Percentiles rank a stretch among this genome's conserved stretches.
Conservation (phyloP, 331 rosid species). For the Stylosanthes scabra region DNA sequence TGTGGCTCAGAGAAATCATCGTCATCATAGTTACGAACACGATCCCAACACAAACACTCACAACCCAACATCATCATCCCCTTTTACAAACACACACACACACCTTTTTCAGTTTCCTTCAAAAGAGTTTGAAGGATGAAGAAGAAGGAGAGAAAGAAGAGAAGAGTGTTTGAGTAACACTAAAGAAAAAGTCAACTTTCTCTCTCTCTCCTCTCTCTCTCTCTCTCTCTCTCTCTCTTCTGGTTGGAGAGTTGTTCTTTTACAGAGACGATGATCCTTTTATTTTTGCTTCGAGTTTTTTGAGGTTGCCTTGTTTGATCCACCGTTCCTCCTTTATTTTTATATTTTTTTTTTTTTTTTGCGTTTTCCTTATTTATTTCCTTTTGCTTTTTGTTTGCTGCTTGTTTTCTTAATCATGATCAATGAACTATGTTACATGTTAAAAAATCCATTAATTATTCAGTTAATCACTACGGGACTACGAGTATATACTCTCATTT, state of each 20-base stretch:
- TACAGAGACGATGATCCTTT: constrained; percentile 3
- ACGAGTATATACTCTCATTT: no score
- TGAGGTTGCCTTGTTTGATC: constrained; percentile 19
- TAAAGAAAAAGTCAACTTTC: constrained; percentile 24
- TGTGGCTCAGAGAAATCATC: constrained; percentile 45
- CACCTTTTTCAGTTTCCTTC: constrained; percentile 13
- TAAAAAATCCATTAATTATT: no score
- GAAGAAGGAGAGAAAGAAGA: no score
- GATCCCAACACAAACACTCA: constrained; percentile 66
- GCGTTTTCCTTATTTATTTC: neutral
- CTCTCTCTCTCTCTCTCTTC: neutral
- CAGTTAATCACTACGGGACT: no score
- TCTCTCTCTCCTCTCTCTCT: no score
- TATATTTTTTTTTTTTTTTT: neutral
- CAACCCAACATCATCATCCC: constrained; percentile 79
- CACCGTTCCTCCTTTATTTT: no score
- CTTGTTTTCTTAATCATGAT: no score
- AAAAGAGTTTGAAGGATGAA: constrained; percentile 24
- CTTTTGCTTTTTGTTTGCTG: no score
- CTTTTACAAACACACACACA: no score
- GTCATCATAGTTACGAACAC: constrained; percentile 38
- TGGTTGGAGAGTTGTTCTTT: neutral
- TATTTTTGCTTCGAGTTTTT: neutral
- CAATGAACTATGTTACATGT: no score
- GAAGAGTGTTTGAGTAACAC: neutral